Evolutionary conservation across 176 grass and related monocot species (phyloP).

Genomic region (Carex cristatella): DNA sequence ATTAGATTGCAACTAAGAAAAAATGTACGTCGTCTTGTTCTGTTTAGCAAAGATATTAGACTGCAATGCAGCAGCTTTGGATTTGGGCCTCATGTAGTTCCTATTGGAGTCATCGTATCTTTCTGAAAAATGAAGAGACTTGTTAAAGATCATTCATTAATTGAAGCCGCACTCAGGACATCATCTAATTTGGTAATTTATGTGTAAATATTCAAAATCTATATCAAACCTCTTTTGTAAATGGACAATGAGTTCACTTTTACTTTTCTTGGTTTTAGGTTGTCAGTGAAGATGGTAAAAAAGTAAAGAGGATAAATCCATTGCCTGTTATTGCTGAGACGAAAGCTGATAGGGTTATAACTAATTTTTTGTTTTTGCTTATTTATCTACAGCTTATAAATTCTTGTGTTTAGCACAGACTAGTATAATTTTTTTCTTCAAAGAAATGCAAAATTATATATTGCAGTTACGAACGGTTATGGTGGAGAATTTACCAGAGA

Average conservation of each 20-base stretch:
- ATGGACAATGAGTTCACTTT: conserved; percentile 9
- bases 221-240: neutral
- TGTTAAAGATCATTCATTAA: conserved; percentile 44
- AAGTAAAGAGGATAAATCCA: conserved; percentile 51
- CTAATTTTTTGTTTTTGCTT: neutral
- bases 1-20: too few relatives aligned
- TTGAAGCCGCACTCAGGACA: conserved; percentile 78
- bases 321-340: conserved; percentile 36
- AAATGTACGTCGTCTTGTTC: too few relatives aligned
- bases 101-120: conserved; percentile 59
- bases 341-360: conserved; percentile 39
- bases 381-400: neutral
- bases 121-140: conserved; percentile 98
- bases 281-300: conserved; percentile 75
- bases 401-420: neutral
- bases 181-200: conserved; percentile 70
- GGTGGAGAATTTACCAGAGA: conserved; percentile 76
- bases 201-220: neutral
- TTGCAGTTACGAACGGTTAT: conserved; percentile 58
- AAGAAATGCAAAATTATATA: conserved; percentile 8
- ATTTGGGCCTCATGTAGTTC: conserved; percentile 44
- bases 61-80: too few relatives aligned
- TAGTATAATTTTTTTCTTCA: neutral
- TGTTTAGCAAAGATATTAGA: too few relatives aligned
- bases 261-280: conserved; percentile 36